These are phyloP conservation scores for Plasmodium adleri DNA, from an alignment of 169 alveolate genomes.

Conservation along the genomic window DNA sequence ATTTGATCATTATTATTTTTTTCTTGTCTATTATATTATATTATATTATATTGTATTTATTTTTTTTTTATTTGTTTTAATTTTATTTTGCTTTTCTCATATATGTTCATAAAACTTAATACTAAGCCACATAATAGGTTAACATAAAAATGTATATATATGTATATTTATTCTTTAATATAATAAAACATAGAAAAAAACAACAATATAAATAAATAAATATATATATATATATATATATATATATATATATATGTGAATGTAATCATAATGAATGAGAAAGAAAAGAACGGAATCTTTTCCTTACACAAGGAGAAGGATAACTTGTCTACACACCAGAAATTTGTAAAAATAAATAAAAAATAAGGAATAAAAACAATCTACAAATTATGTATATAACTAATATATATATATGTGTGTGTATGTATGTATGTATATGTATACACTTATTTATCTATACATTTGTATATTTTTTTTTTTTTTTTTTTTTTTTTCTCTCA, in stretches of 20 bases:
- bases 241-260: too few species aligned
- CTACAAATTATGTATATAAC: neutral
- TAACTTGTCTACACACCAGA: slow-evolving; percentile 47
- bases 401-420: neutral
- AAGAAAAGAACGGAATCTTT: slow-evolving; percentile 22
- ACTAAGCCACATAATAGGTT: too few species aligned
- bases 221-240: too few species aligned
- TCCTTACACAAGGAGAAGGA: slow-evolving; percentile 7
- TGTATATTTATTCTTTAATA: neutral
- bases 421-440: too few species aligned
- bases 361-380: neutral
- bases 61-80: too few species aligned
- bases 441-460: neutral
- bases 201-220: neutral
- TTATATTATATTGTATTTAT: too few species aligned
- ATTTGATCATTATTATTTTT: too few species aligned
- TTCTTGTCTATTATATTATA: too few species aligned
- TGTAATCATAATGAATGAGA: slow-evolving; percentile 1
- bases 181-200: slow-evolving; percentile 8
- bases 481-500: neutral
- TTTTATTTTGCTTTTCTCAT: too few species aligned
- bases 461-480: neutral
- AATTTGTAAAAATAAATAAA: slow-evolving; percentile 45
- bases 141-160: neutral
- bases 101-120: too few species aligned